A percentile compares a stretch with the other conserved stretches of the same genome.
Evolutionary conservation across 495 filamentous ascomycete species (phyloP).

Genomic region (Hypoxylon lienhwacheense): DNA sequence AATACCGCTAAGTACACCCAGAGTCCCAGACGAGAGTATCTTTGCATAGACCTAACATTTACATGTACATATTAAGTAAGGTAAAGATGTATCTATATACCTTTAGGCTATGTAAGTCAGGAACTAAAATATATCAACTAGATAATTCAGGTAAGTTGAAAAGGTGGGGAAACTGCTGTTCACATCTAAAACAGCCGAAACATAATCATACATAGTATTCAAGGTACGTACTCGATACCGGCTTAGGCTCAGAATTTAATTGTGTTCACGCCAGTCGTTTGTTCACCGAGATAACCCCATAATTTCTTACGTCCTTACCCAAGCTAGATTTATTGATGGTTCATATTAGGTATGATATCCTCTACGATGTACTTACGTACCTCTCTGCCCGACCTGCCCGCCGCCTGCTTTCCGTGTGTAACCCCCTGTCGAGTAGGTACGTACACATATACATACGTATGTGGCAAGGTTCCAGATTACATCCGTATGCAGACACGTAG

Average conservation of each 20-base stretch:
- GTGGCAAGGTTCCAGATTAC: slow-evolving; percentile 19
- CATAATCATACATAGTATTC: slow-evolving; percentile 5
- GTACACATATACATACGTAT: neutral
- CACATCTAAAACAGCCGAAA: slow-evolving; percentile 22
- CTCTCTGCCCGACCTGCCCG: too few species aligned
- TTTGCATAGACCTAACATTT: too few species aligned
- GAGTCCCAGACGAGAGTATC: too few species aligned
- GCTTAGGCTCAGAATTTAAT: neutral
- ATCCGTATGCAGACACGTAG: slow-evolving; percentile 19
- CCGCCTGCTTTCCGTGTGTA: too few species aligned
- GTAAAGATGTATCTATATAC: too few species aligned
- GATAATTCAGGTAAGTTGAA: neutral
- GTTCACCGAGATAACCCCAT: slow-evolving; percentile 18
- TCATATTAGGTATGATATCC: neutral
- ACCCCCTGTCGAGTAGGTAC: too few species aligned
- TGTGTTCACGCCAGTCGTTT: slow-evolving; percentile 20
- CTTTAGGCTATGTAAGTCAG: too few species aligned
- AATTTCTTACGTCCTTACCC: slow-evolving; percentile 27
- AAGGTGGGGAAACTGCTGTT: slow-evolving; percentile 21
- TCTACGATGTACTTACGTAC: neutral
- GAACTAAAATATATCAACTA: neutral
- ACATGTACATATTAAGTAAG: too few species aligned
- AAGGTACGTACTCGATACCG: too few species aligned
- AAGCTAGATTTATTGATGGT: slow-evolving; percentile 19
- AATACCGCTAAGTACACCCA: too few species aligned